Evolutionary conservation across 73 alveolate species (phyloP), one percentile per base, ranked within the genome.

Genomic region (Paraurostyla sp.): DNA sequence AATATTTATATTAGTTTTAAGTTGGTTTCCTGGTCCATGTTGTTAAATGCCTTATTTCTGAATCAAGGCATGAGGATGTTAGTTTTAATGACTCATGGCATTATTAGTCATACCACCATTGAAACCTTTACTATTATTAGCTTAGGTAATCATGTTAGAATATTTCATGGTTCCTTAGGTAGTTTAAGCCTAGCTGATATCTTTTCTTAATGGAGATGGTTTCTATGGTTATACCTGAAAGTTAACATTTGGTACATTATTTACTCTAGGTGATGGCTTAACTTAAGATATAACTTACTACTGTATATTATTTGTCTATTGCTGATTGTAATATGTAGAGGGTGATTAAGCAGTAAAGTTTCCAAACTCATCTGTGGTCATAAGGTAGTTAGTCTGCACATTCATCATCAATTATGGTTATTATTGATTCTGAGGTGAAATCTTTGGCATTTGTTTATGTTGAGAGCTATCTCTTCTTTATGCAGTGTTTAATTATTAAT

Each of bases 261-360:
- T 52, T 52, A 62, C 80, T 62, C 80, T 62, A 27, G 80, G 80
- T 15, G 80, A 62, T 4, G 80, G 80, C 27, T 62, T 62, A 25
- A 52, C 69, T 52, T 52, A 52, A 52, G 69, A 52, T 25, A 36
- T 62, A n/a, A 62, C 54, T 32, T n/a, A 36, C 30, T 62, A 11
- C 27, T 62, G 27, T 9, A 62, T 62, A 27, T 29, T 29, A n/a
- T n/a, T n/a, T n/a, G n/a, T n/a, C 15, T 3, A 13, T 15, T 9
- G 51, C 46, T 33, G 30, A 62, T 62, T 32, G 80, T 62, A 62
- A 62, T 29, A 29, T 16, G 80, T 50, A 15, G 52, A 32, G 25
- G 80, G 80, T 11, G 80, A 62, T 62, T 62, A 62, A 9, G 51
- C 51, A 7, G 22, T 2, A 62, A 62, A 62, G 51, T 62, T 62